Evolutionary conservation across 768 basidiomycete species (phyloP).

Genomic region (Leucocoprinus birnbaumii): DNA sequence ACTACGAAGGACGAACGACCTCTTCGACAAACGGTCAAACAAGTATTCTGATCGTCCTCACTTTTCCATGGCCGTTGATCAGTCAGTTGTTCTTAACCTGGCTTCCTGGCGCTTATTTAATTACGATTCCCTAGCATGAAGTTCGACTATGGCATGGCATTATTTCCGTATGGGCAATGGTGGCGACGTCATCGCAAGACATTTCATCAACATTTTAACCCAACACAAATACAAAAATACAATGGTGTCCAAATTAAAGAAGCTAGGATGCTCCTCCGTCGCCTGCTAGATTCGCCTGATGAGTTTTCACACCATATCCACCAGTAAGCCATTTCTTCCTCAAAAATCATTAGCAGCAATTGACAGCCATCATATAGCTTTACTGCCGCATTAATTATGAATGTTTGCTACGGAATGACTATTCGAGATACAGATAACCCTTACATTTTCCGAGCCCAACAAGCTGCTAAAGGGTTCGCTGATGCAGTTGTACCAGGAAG

Average conservation of each 20-base stretch:
- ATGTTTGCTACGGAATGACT: slow-evolving; percentile 31
- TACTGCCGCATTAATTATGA: too few species aligned
- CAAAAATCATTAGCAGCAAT: slow-evolving; percentile 27
- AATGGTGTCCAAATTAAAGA: slow-evolving; percentile 1
- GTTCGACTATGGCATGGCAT: slow-evolving; percentile 39
- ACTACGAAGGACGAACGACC: slow-evolving; percentile 37
- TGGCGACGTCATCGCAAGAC: slow-evolving; percentile 45
- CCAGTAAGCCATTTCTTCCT: slow-evolving; percentile 26
- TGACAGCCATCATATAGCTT: slow-evolving; percentile 27
- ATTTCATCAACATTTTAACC: slow-evolving; percentile 17
- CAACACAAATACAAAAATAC: slow-evolving; percentile 6
- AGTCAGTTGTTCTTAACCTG: slow-evolving; percentile 26
- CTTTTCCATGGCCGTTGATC: slow-evolving; percentile 45
- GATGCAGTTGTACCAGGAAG: slow-evolving; percentile 27
- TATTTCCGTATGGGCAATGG: slow-evolving; percentile 35
- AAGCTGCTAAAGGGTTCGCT: slow-evolving; percentile 22
- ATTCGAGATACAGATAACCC: slow-evolving; percentile 26
- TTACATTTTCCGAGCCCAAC: slow-evolving; percentile 27
- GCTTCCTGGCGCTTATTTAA: neutral
- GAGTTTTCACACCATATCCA: slow-evolving; percentile 39
- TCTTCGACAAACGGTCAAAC: slow-evolving; percentile 50
- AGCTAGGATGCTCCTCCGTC: slow-evolving; percentile 24
- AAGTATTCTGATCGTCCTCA: slow-evolving; percentile 52
- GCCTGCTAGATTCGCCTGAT: slow-evolving; percentile 34
- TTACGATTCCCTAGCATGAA: too few species aligned